Evolutionary conservation across 1,284 basidiomycete species (phyloP).

Genomic region (Testicularia cyperi): DNA sequence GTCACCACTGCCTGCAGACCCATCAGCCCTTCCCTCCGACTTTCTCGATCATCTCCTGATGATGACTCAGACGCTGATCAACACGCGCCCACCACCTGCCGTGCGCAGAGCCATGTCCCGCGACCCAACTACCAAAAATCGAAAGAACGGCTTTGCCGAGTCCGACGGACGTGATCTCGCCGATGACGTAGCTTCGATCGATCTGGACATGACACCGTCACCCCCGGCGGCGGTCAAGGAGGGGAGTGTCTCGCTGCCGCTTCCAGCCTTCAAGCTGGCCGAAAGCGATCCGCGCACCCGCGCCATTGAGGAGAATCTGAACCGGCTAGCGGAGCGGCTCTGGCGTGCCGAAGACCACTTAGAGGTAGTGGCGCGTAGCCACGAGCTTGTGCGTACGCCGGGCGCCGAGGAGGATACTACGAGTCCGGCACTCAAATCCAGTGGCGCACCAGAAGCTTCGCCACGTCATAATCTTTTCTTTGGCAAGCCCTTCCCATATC

Average conservation of each 20-base stretch:
- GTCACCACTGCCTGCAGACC: constrained; percentile 41
- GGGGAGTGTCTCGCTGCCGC: constrained; percentile 35
- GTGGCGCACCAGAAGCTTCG: neutral
- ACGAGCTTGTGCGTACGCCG: constrained; percentile 33
- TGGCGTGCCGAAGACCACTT: constrained; percentile 51
- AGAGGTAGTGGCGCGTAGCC: constrained; percentile 32
- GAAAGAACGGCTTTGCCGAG: too few species aligned
- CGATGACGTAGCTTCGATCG: constrained; percentile 32
- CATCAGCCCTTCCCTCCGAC: constrained; percentile 39
- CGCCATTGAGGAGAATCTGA: constrained; percentile 43
- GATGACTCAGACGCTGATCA: constrained; percentile 47
- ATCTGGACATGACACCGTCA: constrained; percentile 8
- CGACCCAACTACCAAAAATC: constrained; percentile 11
- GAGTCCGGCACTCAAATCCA: constrained; percentile 1
- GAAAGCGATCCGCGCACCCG: constrained; percentile 38
- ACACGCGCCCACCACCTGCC: constrained; percentile 36
- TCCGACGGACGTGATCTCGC: constrained; percentile 4
- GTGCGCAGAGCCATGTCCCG: constrained; percentile 25
- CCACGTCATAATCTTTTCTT: constrained; percentile 28
- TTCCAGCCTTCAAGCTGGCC: constrained; percentile 39
- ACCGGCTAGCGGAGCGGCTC: constrained; percentile 45
- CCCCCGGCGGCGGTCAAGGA: too few species aligned
- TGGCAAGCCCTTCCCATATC: constrained; percentile 50
- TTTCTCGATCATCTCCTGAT: constrained; percentile 53
- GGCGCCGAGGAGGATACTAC: constrained; percentile 20